Conservation (phyloP, 2,329 filamentous ascomycete species). For the Penicillium sp. region DNA sequence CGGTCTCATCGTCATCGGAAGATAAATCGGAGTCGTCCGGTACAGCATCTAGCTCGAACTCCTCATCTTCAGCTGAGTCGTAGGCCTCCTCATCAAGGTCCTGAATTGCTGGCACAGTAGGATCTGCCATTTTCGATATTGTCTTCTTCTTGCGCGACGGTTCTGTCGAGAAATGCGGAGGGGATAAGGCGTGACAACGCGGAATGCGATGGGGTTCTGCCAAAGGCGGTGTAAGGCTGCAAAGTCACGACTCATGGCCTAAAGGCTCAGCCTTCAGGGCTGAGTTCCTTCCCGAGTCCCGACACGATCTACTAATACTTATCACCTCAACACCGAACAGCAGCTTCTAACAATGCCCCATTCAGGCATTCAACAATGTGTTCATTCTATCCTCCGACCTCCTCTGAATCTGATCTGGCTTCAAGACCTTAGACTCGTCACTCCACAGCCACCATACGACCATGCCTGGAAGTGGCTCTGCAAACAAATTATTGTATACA, state of each 20-base stretch:
- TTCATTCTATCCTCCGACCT: no score
- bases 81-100: conserved; percentile 37
- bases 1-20: conserved; percentile 31
- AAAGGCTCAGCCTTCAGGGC: no score
- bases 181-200: conserved; percentile 1
- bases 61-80: conserved; percentile 40
- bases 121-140: conserved; percentile 17
- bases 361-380: no score
- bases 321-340: no score
- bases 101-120: conserved; percentile 12
- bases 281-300: no score
- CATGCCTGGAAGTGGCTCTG: no score
- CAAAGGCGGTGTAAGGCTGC: conserved; percentile 14
- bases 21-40: conserved; percentile 36
- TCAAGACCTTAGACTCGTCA: no score
- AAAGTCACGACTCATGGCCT: no score
- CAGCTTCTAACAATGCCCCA: no score
- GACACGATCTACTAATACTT: no score
- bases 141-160: neutral
- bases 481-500: neutral
- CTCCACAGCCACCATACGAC: no score
- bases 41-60: conserved; percentile 35
- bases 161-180: conserved; percentile 1
- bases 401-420: no score
- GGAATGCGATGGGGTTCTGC: conserved; percentile 23